Base-by-base conservation (phyloP, 768 basidiomycete species). In the Termitomyces heimii region DNA sequence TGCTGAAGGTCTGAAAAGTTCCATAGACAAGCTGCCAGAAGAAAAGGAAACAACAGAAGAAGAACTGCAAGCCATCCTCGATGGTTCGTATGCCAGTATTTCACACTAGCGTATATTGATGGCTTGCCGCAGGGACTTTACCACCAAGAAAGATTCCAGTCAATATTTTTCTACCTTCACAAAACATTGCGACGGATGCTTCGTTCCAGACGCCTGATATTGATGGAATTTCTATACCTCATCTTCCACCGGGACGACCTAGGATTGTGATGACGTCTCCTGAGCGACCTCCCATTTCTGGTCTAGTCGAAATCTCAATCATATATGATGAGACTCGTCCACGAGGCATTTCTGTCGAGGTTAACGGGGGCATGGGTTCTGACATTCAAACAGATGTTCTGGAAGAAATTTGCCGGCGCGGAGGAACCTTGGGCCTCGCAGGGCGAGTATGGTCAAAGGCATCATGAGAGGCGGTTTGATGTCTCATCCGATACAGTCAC, bases 361-460 rank as follows among this genome's bases (percentile, higher is more conserved):
- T 88, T 3, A 75, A 72, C 32, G 84, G 85, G 2, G 82, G 80
- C 3, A 80, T 85, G 76, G 82, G 79, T 1, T 68, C 72, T 32
- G 84, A 83, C 56, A 57, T 84, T 47, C 79, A 82, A 55, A 67
- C 71, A 9, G 79, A 82, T 35, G 73, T 73, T 24, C 70, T 92
- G 65, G 89, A 89, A 62, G 89, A 92, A 66, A 76, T 83, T 37
- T 81, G 83, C 60, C 77, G 91, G 47, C 76, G 91, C 16, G 90
- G 90, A 4, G 89, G 90, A 6, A 71, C 80, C 9, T 77, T 89
- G 55, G 83, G 88, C 4, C 66, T 92, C 53, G 75, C 87, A 40
- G 90, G 89, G 20, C 77, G 84, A 56, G 75, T 90, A 32, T 92
- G 82, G 81, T 73, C 75, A 6, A 77, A 72, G 54, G 70, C 74